These are phyloP conservation scores for Fusarium sp. DNA, from an alignment of 2,329 filamentous ascomycete genomes.

Conservation along the genomic window DNA sequence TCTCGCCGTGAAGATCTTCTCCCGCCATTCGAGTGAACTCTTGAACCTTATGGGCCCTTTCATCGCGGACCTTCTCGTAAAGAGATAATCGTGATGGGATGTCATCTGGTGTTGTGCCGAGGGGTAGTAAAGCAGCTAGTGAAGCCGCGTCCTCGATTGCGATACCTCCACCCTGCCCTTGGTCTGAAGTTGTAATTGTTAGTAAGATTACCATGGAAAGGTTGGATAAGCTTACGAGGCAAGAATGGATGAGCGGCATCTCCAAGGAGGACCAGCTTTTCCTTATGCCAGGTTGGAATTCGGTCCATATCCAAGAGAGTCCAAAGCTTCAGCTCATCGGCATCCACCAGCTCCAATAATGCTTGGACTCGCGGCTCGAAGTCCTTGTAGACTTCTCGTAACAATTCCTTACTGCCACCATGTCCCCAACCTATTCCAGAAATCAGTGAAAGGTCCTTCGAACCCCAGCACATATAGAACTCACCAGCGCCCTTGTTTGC, in stretches of 20 bases:
- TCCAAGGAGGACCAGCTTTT: constrained; percentile 67
- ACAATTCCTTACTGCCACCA: constrained; percentile 49
- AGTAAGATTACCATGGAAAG: no score
- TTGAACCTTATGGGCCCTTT: constrained; percentile 68
- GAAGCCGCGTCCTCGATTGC: constrained; percentile 76
- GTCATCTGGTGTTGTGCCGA: constrained; percentile 55
- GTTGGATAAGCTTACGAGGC: constrained; percentile 57
- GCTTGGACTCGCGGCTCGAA: constrained; percentile 56
- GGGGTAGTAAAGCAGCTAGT: constrained; percentile 65
- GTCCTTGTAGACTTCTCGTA: constrained; percentile 54
- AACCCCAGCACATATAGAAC: fast-evolving
- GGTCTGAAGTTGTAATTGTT: not conserved
- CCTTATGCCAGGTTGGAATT: constrained; percentile 65
- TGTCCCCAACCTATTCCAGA: constrained; percentile 54
- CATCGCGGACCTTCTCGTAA: constrained; percentile 68
- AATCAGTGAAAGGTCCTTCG: not conserved
- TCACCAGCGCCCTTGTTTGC: constrained; percentile 18
- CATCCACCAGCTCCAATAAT: constrained; percentile 57
- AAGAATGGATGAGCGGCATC: constrained; percentile 77
- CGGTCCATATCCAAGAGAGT: constrained; percentile 70
- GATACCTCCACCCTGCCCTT: constrained; percentile 59
- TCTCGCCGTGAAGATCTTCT: constrained; percentile 55
- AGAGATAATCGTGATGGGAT: constrained; percentile 67
- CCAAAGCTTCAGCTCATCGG: constrained; percentile 64
- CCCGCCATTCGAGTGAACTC: constrained; percentile 66